These are phyloP conservation scores for Fabrea salina DNA, from an alignment of 169 alveolate genomes.

Conservation along the genomic window DNA sequence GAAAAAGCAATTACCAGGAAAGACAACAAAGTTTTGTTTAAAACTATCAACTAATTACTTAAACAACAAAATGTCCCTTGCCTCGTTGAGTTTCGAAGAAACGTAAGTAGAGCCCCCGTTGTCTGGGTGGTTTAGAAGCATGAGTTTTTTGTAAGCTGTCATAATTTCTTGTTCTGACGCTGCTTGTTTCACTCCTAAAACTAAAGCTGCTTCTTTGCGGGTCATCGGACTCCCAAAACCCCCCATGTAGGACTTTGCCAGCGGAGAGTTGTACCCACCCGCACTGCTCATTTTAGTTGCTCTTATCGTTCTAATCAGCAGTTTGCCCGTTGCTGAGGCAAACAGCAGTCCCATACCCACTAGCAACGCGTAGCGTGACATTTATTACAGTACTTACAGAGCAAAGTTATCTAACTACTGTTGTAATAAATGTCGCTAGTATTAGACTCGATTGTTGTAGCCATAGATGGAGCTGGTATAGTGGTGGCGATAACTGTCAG, in stretches of 20 bases:
- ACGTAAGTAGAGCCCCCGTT: slow-evolving; percentile 66
- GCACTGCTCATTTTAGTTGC: not conserved
- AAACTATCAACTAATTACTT: no score
- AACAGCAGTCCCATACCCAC: slow-evolving; percentile 30
- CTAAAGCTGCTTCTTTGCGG: slow-evolving; percentile 69
- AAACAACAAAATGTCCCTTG: slow-evolving; percentile 70
- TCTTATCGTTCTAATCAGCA: not conserved
- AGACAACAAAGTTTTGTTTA: no score
- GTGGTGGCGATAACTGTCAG: not conserved
- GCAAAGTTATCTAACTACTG: no score
- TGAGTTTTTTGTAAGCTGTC: slow-evolving; percentile 52
- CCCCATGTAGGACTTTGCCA: slow-evolving; percentile 40
- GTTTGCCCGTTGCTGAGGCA: not conserved
- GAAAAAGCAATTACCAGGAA: no score
- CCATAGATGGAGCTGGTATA: slow-evolving; percentile 17
- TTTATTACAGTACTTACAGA: not conserved
- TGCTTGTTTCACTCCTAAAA: slow-evolving; percentile 58
- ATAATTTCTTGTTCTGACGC: slow-evolving; percentile 43
- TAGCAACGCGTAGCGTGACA: slow-evolving; percentile 24
- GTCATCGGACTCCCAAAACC: slow-evolving; percentile 60
- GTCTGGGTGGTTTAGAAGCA: slow-evolving; percentile 77
- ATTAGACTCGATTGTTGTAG: not conserved
- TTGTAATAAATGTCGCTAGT: not conserved
- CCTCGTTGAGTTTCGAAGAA: slow-evolving; percentile 73
- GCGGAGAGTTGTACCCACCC: not conserved